Conservation (phyloP, 78 protist species). For the slime mould (Dictyostelium discoideum) region DNA sequence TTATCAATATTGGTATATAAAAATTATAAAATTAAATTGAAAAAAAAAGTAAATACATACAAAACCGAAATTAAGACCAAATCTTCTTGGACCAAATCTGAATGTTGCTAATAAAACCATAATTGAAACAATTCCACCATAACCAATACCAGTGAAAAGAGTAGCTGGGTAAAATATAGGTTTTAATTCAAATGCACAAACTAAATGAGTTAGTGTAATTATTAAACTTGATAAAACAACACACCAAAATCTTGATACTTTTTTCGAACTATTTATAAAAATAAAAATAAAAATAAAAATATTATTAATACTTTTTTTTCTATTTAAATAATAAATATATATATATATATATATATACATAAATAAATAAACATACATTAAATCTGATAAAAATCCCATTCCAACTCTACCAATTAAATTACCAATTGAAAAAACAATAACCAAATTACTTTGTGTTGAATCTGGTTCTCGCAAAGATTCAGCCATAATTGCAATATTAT, state of each 20-base stretch:
- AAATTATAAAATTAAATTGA: no score
- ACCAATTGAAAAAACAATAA: conserved; percentile 47
- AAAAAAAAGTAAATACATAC: neutral
- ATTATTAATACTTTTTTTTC: neutral
- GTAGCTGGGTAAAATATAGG: neutral
- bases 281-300: neutral
- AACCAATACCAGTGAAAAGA: conserved; percentile 46
- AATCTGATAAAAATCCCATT: conserved; percentile 37
- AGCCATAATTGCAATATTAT: conserved; percentile 40
- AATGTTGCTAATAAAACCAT: conserved; percentile 38
- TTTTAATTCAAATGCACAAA: neutral
- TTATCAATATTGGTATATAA: no score
- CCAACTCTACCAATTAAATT: conserved; percentile 46
- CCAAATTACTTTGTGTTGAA: conserved; percentile 22
- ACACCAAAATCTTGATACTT: conserved; percentile 53
- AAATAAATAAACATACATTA: conserved; percentile 17
- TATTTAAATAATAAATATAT: no score
- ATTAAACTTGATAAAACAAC: conserved; percentile 21
- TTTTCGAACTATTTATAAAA: neutral
- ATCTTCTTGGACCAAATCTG: conserved; percentile 60
- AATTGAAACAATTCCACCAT: conserved; percentile 53
- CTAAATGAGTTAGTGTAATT: conserved; percentile 18
- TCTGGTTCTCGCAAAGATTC: neutral
- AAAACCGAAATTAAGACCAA: conserved; percentile 74
- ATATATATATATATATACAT: no score